Evolutionary conservation across 768 basidiomycete species (phyloP), one percentile per base, ranked within the genome.

Genomic region (Mycena galericulata): DNA sequence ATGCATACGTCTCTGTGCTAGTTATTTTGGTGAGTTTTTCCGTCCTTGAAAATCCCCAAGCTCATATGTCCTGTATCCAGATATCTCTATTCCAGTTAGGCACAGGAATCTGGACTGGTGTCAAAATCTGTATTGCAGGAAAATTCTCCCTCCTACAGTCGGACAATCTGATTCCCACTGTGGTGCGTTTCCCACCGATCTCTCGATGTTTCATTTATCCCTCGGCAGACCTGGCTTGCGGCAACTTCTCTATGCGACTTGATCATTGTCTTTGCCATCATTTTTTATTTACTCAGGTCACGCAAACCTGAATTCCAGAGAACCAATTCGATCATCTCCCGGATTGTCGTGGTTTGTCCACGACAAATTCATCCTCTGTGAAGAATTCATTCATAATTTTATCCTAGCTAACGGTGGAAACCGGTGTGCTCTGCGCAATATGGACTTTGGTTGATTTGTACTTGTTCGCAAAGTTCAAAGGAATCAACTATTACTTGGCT

Each of bases 401-500:
- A n/a, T 6, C 46, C 12, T 59, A 72, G 51, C 62, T 74, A 22
- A 69, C 74, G 7, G 49, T 72, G 14, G 72, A 73, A 30, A 72
- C 75, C 7, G 73, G 75, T 9, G 15, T 71, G 5, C 40, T 67
- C 30, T 68, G 67, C 53, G 74, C 75, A 1, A 58, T 71, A 0
- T 68, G 72, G 24, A 72, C 74, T 1, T 41, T 73, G 15, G 41
- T 73, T 8, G 69, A 74, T 27, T 69, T 75, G 9, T 41, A 45
- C 18, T 58, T 77, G 26, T 76, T 73, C 56, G 68, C 69, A 15
- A 61, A n/a, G 6, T 71, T 55, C 56, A 62, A 67, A 10, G 63
- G 62, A 7, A 68, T 69, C 51, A 73, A 68, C n/a, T 74, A 70
- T 47, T 72, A 72, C 40, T 67, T 76, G 0, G 68, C 62, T 18